phyloP scores from a whole-genome alignment of 2,329 filamentous ascomycete species.

The Stachybotrys echinatus region DNA sequence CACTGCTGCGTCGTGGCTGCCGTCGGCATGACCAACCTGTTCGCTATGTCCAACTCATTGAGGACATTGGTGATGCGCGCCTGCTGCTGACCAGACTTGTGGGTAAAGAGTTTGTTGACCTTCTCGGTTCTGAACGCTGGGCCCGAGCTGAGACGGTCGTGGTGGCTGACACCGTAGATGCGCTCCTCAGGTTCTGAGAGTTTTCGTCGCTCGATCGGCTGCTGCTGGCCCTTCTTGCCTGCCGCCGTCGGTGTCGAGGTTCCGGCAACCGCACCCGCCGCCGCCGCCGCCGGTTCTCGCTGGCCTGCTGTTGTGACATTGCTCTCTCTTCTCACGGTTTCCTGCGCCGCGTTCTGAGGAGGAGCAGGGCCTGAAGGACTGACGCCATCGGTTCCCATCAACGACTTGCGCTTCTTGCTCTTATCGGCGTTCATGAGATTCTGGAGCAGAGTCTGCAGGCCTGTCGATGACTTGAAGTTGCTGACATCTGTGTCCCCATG shows the following conservation, averaged over 20 bases:
- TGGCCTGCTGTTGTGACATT: slow-evolving; percentile 40
- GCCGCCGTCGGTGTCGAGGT: slow-evolving; percentile 29
- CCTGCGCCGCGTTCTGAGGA: slow-evolving; percentile 30
- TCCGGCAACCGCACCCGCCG: no score
- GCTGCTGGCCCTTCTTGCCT: slow-evolving; percentile 45
- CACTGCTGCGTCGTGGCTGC: slow-evolving; percentile 65
- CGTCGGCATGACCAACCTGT: slow-evolving; percentile 69
- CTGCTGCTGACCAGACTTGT: slow-evolving; percentile 72
- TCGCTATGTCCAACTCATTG: slow-evolving; percentile 64
- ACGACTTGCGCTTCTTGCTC: slow-evolving; percentile 78
- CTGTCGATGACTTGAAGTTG: slow-evolving; percentile 75
- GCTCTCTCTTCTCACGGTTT: slow-evolving; percentile 44
- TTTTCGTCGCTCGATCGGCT: slow-evolving; percentile 56
- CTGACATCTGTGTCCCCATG: slow-evolving; percentile 63
- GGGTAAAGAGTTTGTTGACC: slow-evolving; percentile 71
- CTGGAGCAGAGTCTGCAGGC: slow-evolving; percentile 74
- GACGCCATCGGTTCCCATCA: slow-evolving; percentile 54
- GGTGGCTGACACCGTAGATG: slow-evolving; percentile 77
- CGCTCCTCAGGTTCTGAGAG: slow-evolving; percentile 71
- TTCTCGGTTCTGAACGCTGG: slow-evolving; percentile 86
- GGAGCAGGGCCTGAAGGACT: slow-evolving; percentile 37
- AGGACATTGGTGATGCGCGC: slow-evolving; percentile 69
- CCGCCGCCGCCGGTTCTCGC: slow-evolving; percentile 26
- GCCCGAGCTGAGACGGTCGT: slow-evolving; percentile 79
- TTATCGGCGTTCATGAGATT: slow-evolving; percentile 80